Evolutionary conservation across 257 asterid species (phyloP).

Genomic region (Solanum piurae): DNA sequence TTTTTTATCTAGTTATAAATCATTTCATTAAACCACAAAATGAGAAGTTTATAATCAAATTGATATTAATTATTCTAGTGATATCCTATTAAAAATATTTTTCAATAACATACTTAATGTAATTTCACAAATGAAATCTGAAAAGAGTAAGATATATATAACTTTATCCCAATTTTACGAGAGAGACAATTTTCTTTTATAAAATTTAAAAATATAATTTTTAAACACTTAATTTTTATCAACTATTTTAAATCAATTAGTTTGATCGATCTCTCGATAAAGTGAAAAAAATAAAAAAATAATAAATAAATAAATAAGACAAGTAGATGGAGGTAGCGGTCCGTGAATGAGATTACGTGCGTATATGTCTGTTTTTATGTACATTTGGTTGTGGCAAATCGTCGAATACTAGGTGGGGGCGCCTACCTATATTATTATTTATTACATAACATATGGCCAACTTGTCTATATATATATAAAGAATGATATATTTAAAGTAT

Average conservation of each 20-base stretch:
- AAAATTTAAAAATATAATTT: not conserved
- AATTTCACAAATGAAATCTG: rapidly evolving
- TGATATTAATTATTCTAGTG: not conserved
- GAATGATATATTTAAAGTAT: not conserved
- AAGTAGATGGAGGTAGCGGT: not conserved
- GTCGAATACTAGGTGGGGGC: not conserved
- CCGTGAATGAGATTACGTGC: not conserved
- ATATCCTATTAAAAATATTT: too few species aligned
- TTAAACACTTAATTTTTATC: not conserved
- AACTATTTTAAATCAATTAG: not conserved
- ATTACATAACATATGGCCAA: not conserved
- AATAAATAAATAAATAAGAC: too few species aligned
- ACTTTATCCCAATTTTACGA: too few species aligned
- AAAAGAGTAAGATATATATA: too few species aligned
- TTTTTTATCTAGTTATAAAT: too few species aligned
- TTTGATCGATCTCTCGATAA: not conserved
- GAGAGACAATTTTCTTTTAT: too few species aligned
- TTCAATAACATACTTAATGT: too few species aligned
- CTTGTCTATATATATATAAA: not conserved
- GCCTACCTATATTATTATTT: not conserved
- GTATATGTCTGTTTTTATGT: not conserved
- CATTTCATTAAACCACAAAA: too few species aligned
- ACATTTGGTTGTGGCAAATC: not conserved
- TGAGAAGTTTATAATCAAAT: not conserved
- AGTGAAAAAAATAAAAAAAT: too few species aligned